Evolutionary conservation across 768 basidiomycete species (phyloP).

Genomic region (Lenzites betulinus): DNA sequence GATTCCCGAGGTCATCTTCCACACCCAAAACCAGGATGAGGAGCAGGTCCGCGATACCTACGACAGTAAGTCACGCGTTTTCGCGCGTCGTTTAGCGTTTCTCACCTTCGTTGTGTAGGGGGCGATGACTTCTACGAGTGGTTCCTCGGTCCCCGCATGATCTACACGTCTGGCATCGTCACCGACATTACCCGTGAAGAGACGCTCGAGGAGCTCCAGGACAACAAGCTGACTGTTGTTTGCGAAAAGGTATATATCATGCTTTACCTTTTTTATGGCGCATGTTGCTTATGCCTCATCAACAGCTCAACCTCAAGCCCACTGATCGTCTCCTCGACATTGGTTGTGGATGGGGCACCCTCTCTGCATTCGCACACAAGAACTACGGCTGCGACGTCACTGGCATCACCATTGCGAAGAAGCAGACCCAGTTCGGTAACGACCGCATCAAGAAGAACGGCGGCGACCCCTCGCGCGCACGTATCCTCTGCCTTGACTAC

Average conservation of each 20-base stretch:
- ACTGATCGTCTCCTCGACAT: slow-evolving; percentile 83
- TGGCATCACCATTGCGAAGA: slow-evolving; percentile 88
- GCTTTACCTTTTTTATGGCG: not conserved
- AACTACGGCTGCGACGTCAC: slow-evolving; percentile 97
- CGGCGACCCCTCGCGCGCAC: slow-evolving; percentile 63
- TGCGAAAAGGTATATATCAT: slow-evolving; percentile 67
- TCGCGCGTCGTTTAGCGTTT: slow-evolving; percentile 11
- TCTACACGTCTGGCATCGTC: slow-evolving; percentile 95
- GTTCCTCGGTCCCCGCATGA: slow-evolving; percentile 96
- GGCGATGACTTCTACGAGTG: slow-evolving; percentile 97
- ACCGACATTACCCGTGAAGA: slow-evolving; percentile 68
- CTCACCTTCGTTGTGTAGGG: slow-evolving; percentile 42
- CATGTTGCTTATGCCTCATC: not conserved
- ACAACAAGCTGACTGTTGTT: slow-evolving; percentile 95
- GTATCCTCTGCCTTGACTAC: slow-evolving; percentile 92
- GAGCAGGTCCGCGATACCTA: slow-evolving; percentile 96
- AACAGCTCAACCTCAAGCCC: slow-evolving; percentile 76
- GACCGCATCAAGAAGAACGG: slow-evolving; percentile 78
- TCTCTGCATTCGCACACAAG: slow-evolving; percentile 92
- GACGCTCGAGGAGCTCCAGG: slow-evolving; percentile 92
- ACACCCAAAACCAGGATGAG: slow-evolving; percentile 90
- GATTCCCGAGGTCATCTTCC: slow-evolving; percentile 91
- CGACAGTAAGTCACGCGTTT: slow-evolving; percentile 61
- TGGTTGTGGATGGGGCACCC: slow-evolving; percentile 96
- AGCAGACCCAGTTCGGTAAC: slow-evolving; percentile 93